Conservation (phyloP, 768 basidiomycete genomes). For the Kwoniella bestiolae region DNA sequence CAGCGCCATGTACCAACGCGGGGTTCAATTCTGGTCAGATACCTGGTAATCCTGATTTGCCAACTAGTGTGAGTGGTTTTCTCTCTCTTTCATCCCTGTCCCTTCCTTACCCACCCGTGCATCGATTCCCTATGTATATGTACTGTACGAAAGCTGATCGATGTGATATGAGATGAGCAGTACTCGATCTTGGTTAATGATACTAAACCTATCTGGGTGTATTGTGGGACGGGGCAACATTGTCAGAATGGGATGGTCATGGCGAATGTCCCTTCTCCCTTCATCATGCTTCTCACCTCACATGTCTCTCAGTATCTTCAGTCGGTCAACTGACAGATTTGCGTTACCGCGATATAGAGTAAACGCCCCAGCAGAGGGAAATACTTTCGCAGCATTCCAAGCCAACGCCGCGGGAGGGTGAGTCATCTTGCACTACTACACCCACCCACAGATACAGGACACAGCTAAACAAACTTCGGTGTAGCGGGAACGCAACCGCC, state of each 20-base stretch:
- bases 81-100: too few species aligned
- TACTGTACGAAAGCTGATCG: background rate
- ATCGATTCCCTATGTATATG: background rate
- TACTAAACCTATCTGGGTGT: conserved; percentile 29
- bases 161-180: background rate
- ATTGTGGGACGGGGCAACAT: conserved; percentile 19
- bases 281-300: too few species aligned
- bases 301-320: too few species aligned
- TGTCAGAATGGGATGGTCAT: conserved; percentile 27
- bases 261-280: too few species aligned
- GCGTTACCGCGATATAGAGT: background rate
- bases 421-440: background rate
- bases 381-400: conserved; percentile 28
- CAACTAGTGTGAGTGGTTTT: conserved; percentile 7
- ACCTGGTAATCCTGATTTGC: background rate
- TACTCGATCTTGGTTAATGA: conserved; percentile 28
- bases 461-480: background rate
- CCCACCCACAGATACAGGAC: background rate
- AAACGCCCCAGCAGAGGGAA: conserved; percentile 19
- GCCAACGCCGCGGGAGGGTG: conserved; percentile 11
- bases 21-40: conserved; percentile 31
- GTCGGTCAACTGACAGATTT: too few species aligned
- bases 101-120: background rate
- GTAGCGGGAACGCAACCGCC: background rate
- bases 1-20: conserved; percentile 21